Evolutionary conservation across 352 stramenopile genomes (phyloP), one percentile per base, ranked within the genome.

Genomic region (Globisporangium viniferum): DNA sequence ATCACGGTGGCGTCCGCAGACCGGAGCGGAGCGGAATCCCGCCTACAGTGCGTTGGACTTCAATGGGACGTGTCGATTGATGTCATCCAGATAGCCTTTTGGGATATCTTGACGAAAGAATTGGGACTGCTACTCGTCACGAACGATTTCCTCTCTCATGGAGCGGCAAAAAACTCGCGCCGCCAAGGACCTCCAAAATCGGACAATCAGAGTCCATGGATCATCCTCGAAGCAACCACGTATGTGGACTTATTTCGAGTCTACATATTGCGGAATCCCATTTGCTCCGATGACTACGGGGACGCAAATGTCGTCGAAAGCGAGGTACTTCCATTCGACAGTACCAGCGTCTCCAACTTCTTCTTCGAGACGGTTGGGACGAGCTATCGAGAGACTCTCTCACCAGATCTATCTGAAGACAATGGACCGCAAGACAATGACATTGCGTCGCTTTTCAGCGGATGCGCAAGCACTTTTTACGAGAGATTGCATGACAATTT

Each of bases 41-140:
- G 31, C 35, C 44, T 83, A 0, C 41, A 62, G 6, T 91, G 84
- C 44, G 64, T 80, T 8, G 84, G 82, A 1, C 55, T 91, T 2
- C 80, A 91, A 61, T 92, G 83, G 83, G 84, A 92, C 61, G 27
- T 91, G 24, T 90, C 79, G 0, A 7, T 93, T 5, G 83, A 84
- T 33, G 54, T 74, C 15, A 56, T 89, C 2, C 85, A 93, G 61
- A 65, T 92, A 12, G 74, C 74, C 3, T 91, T 84, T 82, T 93
- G 85, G 85, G 85, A 93, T 54, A 73, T 70, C 9, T 66, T 74
- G 48, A 89, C 74, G 0, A 85, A 90, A 64, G 79, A 91, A 0
- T 71, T 74, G 2, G 80, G 72, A 0, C 72, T 91, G 35, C 70
- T 93, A 7, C 51, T 86, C 0, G 67, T 91, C 35, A 62, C 62